Base-by-base conservation (phyloP, 2,329 filamentous ascomycete species). In the Fusarium fracticaudum region DNA sequence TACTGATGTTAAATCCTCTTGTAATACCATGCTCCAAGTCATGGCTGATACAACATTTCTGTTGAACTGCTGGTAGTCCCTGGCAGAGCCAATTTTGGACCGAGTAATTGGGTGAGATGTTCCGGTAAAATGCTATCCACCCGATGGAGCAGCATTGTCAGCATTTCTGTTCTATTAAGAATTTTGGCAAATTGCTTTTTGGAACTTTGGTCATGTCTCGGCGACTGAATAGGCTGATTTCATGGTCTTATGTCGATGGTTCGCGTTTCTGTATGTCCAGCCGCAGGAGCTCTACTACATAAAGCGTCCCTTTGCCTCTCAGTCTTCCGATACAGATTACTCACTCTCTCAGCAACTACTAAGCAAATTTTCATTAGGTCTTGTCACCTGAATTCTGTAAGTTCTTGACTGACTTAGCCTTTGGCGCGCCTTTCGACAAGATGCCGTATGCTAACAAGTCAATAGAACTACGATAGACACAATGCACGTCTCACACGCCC, bases 321-420 rank as follows among this genome's bases (percentile, higher is more conserved):
- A 35, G 33, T 35, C 15, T 35, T 35, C 33, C 33, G 33, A 10
- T 0, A 13, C 37, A 31, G 7, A 3, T 10, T 22, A 5, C 14
- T 41, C 11, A 31, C 8, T 17, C 37, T 18, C 51, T n/a, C 24
- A 17, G 2, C 3, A 29, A 29, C 14, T 17, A 17, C 15, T 3
- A 35, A 35, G 33, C 3, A 35, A 17, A 17, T 0, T 1, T 35
- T 1, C 0, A 35, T 17, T 35, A 1, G 33, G 33, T 35, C 33
- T 35, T 35, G 14, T 35, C 14, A 8, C 33, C 15, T 35, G 15
- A 17, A 8, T 2, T 35, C 3, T 15, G 33, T 35, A 35, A 17
- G 33, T 35, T 35, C 33, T 35, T 35, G 3, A 4, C 33, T 4
- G 14, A 17, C 33, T 15, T 9, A 17, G 7, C 33, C 33, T 22